Percentiles rank a stretch among this genome's conserved stretches.
Evolutionary conservation across 2,329 filamentous ascomycete genomes (phyloP).

Genomic region (Botrytis hyacinthi): DNA sequence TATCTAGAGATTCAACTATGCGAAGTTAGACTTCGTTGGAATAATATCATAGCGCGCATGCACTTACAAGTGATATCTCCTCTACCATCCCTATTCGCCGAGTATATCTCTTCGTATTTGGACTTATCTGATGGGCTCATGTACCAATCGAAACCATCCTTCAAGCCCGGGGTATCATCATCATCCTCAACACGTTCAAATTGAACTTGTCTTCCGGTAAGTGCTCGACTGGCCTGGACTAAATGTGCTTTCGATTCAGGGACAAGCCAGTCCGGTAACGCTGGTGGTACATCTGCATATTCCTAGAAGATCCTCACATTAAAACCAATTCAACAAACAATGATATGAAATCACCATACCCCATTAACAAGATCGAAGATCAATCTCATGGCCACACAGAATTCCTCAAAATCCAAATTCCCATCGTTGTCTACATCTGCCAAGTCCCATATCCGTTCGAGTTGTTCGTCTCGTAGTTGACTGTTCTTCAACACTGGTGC

Average conservation of each 20-base stretch:
- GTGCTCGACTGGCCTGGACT: constrained; percentile 76
- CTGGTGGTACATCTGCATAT: constrained; percentile 80
- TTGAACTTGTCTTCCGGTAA: constrained; percentile 74
- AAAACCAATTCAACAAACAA: background rate
- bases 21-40: constrained; percentile 2
- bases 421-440: constrained; percentile 97
- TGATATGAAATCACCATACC: constrained; percentile 48
- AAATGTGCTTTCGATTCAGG: constrained; percentile 93
- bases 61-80: constrained; percentile 76
- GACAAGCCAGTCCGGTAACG: constrained; percentile 92
- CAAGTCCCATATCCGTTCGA: constrained; percentile 97
- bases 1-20: constrained; percentile 71
- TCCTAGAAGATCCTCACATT: constrained; percentile 54
- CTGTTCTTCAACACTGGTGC: constrained; percentile 72
- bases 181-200: constrained; percentile 87
- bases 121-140: constrained; percentile 88
- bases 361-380: constrained; percentile 98
- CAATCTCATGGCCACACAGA: constrained; percentile 96
- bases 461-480: constrained; percentile 72
- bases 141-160: constrained; percentile 99
- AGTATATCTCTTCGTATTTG: constrained; percentile 98
- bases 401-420: constrained; percentile 98
- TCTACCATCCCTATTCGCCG: constrained; percentile 81
- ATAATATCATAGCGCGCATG: background rate
- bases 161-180: constrained; percentile 76